Conservation (phyloP, 768 basidiomycete genomes). For the Myochromella boudieri region DNA sequence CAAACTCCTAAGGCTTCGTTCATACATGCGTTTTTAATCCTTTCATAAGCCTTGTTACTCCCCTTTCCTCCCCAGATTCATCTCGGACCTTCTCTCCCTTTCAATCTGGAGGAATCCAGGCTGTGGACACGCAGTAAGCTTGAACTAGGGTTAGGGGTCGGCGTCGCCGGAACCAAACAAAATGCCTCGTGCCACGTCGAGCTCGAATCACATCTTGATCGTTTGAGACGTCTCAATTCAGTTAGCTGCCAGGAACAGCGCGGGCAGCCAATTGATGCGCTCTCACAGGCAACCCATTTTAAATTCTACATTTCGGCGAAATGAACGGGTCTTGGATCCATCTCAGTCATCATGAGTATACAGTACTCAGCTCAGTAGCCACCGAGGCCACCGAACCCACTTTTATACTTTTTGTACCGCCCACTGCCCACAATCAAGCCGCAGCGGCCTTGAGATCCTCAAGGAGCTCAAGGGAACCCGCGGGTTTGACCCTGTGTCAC, state of each 20-base stretch:
- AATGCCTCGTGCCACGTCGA: constrained; percentile 29
- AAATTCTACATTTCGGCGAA: neutral
- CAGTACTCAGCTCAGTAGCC: too few relatives aligned
- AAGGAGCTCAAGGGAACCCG: neutral
- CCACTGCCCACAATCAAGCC: neutral
- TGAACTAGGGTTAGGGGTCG: constrained; percentile 26
- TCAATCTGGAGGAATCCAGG: constrained; percentile 13
- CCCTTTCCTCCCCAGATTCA: constrained; percentile 12
- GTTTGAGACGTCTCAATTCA: constrained; percentile 16
- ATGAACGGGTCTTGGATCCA: too few relatives aligned
- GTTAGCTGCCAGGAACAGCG: constrained; percentile 10
- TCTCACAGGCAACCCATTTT: constrained; percentile 14
- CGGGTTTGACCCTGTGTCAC: constrained; percentile 5
- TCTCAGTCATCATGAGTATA: too few relatives aligned
- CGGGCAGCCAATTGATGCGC: constrained; percentile 20
- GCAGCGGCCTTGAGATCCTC: neutral
- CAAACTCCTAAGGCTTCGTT: constrained; percentile 21
- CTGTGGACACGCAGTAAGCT: constrained; percentile 10
- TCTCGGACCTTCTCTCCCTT: constrained; percentile 16
- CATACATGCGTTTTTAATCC: constrained; percentile 23
- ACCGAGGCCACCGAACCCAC: too few relatives aligned
- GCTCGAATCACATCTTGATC: constrained; percentile 22
- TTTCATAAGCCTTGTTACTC: constrained; percentile 8
- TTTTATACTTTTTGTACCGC: too few relatives aligned
- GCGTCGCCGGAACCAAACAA: constrained; percentile 15